These are phyloP conservation scores for Abrus pulchellus DNA, from an alignment of 306 rosid species.

Conservation along the genomic window DNA sequence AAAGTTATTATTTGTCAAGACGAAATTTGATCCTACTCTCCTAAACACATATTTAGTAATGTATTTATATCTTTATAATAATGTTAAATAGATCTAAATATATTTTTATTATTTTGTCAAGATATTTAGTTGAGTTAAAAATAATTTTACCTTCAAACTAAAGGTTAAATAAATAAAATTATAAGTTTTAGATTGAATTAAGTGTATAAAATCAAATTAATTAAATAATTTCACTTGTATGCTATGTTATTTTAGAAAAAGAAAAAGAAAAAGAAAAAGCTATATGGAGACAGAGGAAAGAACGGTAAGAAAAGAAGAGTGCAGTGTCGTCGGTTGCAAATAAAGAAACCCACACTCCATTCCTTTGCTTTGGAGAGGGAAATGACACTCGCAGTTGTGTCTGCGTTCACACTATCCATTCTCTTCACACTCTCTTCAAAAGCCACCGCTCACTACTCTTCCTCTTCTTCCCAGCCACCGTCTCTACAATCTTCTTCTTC, in stretches of 20 bases:
- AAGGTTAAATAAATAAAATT: too few species aligned
- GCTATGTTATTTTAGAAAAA: not conserved
- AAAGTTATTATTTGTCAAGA: too few species aligned
- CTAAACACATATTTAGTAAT: too few species aligned
- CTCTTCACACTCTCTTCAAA: slow-evolving; percentile 53
- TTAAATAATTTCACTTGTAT: too few species aligned
- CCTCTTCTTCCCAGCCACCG: slow-evolving; percentile 32
- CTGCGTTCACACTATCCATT: slow-evolving; percentile 32
- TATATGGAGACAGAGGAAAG: not conserved
- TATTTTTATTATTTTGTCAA: too few species aligned
- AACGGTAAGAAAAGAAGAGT: not conserved
- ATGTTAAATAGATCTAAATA: too few species aligned
- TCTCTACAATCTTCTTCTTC: slow-evolving; percentile 40
- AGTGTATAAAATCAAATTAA: too few species aligned
- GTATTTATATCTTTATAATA: too few species aligned
- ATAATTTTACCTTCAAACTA: too few species aligned
- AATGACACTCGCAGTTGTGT: slow-evolving; percentile 53
- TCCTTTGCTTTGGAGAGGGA: not conserved
- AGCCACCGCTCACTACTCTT: slow-evolving; percentile 63
- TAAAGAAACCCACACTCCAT: slow-evolving; percentile 20
- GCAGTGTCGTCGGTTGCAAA: slow-evolving; percentile 31
- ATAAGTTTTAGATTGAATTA: too few species aligned
- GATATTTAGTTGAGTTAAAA: too few species aligned
- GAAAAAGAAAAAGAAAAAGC: not conserved
- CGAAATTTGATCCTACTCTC: too few species aligned